Conservation (phyloP, 805 yeast genomes). For the Clavispora phyllophila region DNA sequence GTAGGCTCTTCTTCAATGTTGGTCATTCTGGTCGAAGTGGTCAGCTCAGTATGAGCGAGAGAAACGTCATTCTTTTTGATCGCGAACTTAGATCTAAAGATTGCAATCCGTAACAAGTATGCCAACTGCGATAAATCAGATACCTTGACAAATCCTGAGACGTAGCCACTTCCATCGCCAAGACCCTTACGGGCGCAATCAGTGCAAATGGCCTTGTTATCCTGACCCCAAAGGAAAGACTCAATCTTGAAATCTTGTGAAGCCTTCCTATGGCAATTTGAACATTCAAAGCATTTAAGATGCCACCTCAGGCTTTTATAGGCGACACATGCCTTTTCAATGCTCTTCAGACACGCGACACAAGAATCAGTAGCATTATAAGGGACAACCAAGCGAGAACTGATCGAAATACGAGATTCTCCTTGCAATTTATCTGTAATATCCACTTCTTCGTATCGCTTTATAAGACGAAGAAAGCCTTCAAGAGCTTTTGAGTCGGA, state of each 20-base stretch:
- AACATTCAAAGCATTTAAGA: conserved; percentile 63
- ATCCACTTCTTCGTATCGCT: conserved; percentile 24
- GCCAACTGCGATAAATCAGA: conserved; percentile 69
- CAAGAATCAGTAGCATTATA: conserved; percentile 73
- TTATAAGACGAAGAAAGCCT: conserved; percentile 51
- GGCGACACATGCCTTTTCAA: conserved; percentile 77
- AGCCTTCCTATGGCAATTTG: conserved; percentile 43
- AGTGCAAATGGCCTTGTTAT: conserved; percentile 46
- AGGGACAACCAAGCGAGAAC: conserved; percentile 40
- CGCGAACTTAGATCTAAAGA: conserved; percentile 64
- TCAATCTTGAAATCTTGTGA: conserved; percentile 10
- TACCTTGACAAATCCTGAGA: conserved; percentile 53
- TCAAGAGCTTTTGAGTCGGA: conserved; percentile 60
- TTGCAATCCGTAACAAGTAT: conserved; percentile 76
- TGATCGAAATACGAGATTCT: conserved; percentile 6
- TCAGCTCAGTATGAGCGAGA: not conserved
- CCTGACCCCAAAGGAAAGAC: conserved; percentile 12
- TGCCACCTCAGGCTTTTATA: conserved; percentile 77
- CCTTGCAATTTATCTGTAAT: conserved; percentile 6
- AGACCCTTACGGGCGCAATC: conserved; percentile 49
- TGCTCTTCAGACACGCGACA: conserved; percentile 61
- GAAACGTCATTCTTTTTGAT: conserved; percentile 31
- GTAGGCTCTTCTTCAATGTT: conserved; percentile 13
- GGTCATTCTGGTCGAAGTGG: conserved; percentile 6
- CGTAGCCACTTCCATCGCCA: conserved; percentile 32